Evolutionary conservation across 2,329 filamentous ascomycete genomes (phyloP), one percentile per base, ranked within the genome.

Genomic region (Meredithiella fracta): DNA sequence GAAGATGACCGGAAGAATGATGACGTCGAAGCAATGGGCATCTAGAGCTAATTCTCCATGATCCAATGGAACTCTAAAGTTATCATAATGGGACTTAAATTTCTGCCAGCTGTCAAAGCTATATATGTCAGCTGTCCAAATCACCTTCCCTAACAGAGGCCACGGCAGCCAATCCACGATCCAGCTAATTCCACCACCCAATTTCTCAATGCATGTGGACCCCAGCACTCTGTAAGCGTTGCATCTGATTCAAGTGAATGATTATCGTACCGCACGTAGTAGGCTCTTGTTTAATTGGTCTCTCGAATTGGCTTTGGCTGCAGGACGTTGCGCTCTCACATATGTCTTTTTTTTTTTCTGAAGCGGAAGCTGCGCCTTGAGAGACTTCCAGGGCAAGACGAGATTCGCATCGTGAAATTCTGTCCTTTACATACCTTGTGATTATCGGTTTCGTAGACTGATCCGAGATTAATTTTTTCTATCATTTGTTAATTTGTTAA

Each of bases 81-180:
- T 49, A 14, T 20, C n/a, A 26, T 25, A 9, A 22, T 49, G 44
- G 44, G 44, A 25, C 11, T 17, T 9, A 49, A 23, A 26, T 14
- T 20, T 49, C n/a, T 34, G 55, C 8, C 55, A 57, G 55, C 55
- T 53, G 50, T 38, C 42, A 47, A 1, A 25, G 37, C 17, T 5
- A 29, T 53, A 1, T 26, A 2, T 20, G 29, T 20, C 51, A 29
- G n/a, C 40, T 44, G 40, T 8, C 20, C 8, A 44, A 44, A 8
- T 15, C 17, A n/a, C n/a, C 40, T 17, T 17, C 15, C 15, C 40
- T 22, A 38, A 20, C 20, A 8, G n/a, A n/a, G 14, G 40, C 17
- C 40, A 15, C 40, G 40, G 40, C 40, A 8, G 20, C 7, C 4
- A 15, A 44, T 44, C n/a, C n/a, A n/a, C n/a, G n/a, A n/a, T n/a